A percentile compares a stretch with the other conserved stretches of the same genome.
Evolutionary conservation across 2,329 filamentous ascomycete genomes (phyloP).

Genomic region (Pyricularia sp.): DNA sequence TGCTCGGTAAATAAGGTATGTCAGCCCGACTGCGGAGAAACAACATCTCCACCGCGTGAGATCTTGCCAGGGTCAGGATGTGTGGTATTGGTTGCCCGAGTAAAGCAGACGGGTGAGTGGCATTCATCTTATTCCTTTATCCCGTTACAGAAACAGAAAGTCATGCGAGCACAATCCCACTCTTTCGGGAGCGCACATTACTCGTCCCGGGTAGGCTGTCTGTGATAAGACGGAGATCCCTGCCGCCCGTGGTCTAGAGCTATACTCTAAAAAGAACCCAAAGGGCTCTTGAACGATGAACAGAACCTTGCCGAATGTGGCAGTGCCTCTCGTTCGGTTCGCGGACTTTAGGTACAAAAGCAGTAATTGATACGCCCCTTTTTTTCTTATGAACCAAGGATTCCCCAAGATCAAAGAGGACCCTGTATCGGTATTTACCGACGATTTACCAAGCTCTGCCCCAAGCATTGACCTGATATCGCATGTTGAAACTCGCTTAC

Average conservation of each 20-base stretch:
- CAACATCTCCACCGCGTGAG: too few relatives aligned
- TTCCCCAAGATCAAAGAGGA: background rate
- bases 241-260: background rate
- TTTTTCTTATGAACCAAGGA: background rate
- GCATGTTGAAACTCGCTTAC: background rate
- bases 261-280: background rate
- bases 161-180: too few relatives aligned
- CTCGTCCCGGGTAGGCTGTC: too few relatives aligned
- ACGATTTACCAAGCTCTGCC: background rate
- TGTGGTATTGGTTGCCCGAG: too few relatives aligned
- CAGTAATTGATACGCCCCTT: background rate
- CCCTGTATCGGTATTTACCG: background rate
- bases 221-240: too few relatives aligned
- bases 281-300: background rate
- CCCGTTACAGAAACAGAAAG: too few relatives aligned
- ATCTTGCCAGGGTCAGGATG: too few relatives aligned
- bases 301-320: background rate
- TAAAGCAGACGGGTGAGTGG: too few relatives aligned
- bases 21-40: too few relatives aligned
- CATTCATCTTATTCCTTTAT: too few relatives aligned
- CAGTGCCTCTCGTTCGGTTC: background rate
- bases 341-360: background rate
- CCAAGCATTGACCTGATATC: background rate
- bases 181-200: too few relatives aligned
- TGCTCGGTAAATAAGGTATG: too few relatives aligned